Percentiles rank a stretch among this genome's conserved stretches.
phyloP scores from a whole-genome alignment of 805 yeast genomes.

The Komagataella pastoris region DNA sequence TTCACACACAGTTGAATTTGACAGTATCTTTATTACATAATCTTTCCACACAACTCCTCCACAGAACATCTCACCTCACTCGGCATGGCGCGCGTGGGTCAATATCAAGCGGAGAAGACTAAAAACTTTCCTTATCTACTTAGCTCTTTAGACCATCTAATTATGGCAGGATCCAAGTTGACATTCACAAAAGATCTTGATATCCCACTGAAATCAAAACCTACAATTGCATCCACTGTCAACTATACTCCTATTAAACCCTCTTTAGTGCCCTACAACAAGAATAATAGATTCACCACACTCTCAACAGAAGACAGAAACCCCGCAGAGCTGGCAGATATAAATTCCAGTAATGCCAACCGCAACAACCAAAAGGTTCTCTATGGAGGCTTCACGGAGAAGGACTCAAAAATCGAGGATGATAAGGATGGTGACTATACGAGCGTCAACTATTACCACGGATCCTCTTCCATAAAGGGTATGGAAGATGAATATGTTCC shows the following conservation, averaged over 20 bases:
- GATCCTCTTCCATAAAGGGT: constrained; percentile 21
- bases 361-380: not conserved
- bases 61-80: not conserved
- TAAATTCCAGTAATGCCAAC: not conserved
- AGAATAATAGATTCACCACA: constrained; percentile 6
- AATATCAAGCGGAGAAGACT: not conserved
- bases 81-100: not conserved
- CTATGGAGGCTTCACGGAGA: not conserved
- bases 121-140: not conserved
- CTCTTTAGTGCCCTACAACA: constrained; percentile 5
- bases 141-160: not conserved
- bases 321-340: constrained; percentile 5
- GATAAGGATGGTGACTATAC: not conserved
- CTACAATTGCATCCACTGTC: constrained; percentile 1
- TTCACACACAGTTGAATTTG: not conserved
- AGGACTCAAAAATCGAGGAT: not conserved
- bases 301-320: constrained; percentile 1
- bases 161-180: not conserved
- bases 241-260: constrained; percentile 1
- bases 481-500: constrained; percentile 72
- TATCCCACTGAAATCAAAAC: not conserved
- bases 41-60: not conserved
- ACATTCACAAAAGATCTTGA: not conserved
- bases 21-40: not conserved
- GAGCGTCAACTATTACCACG: not conserved